These are phyloP conservation scores for Diphasiastrum complanatum DNA, from an alignment of 83 land plant species.

Conservation along the genomic window DNA sequence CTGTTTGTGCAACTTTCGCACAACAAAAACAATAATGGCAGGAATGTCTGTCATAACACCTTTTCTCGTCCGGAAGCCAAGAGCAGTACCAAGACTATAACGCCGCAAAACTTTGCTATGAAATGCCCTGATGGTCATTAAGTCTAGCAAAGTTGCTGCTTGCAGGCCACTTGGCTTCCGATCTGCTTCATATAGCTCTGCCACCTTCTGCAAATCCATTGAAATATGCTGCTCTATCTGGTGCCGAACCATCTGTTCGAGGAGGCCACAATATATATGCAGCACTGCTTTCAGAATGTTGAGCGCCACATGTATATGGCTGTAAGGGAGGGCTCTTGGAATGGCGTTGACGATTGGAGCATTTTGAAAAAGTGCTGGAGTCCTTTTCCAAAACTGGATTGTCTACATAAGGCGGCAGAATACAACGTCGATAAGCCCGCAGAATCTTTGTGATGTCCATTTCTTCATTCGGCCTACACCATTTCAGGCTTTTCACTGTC, in stretches of 20 bases:
- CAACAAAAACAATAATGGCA: conserved; percentile 93
- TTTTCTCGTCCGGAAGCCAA: conserved; percentile 69
- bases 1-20: conserved; percentile 73
- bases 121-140: conserved; percentile 88
- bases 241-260: conserved; percentile 55
- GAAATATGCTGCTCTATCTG: conserved; percentile 86
- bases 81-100: conserved; percentile 81
- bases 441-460: conserved; percentile 18
- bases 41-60: conserved; percentile 82
- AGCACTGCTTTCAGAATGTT: conserved; percentile 72
- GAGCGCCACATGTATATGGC: conserved; percentile 56
- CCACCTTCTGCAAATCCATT: conserved; percentile 77
- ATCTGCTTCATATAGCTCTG: conserved; percentile 44
- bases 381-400: conserved; percentile 1
- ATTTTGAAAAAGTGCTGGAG: conserved; percentile 15
- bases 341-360: neutral
- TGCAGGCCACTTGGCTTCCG: conserved; percentile 59
- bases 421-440: conserved; percentile 1
- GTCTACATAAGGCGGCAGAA: no score
- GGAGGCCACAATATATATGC: conserved; percentile 84
- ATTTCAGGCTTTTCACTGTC: no score
- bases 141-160: conserved; percentile 86
- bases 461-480: conserved; percentile 17
- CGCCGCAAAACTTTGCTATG: conserved; percentile 83
- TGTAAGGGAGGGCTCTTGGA: conserved; percentile 43